These are phyloP conservation scores for Letharia lupina DNA, from an alignment of 495 filamentous ascomycete species.

Conservation along the genomic window DNA sequence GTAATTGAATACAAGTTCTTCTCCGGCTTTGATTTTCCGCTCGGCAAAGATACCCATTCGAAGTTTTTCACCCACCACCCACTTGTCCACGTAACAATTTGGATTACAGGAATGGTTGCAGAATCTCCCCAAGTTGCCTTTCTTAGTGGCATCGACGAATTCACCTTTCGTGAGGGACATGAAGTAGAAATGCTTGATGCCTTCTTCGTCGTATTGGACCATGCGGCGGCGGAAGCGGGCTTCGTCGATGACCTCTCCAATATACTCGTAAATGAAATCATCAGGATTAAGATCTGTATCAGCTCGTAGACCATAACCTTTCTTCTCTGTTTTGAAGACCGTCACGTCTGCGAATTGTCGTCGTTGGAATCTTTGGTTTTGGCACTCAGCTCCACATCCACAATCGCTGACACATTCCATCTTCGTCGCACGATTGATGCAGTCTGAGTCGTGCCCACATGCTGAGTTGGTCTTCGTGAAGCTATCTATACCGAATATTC, in stretches of 20 bases:
- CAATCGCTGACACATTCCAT: slow-evolving; percentile 89
- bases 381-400: slow-evolving; percentile 77
- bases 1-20: slow-evolving; percentile 99
- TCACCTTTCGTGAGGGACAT: slow-evolving; percentile 97
- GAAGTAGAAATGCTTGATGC: slow-evolving; percentile 99
- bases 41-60: slow-evolving; percentile 98
- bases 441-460: slow-evolving; percentile 94
- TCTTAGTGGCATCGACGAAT: slow-evolving; percentile 97
- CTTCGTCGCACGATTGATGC: slow-evolving; percentile 96
- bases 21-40: slow-evolving; percentile 75
- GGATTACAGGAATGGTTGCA: slow-evolving; percentile 99
- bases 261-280: slow-evolving; percentile 96
- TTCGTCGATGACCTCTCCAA: slow-evolving; percentile 97
- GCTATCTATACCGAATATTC: slow-evolving; percentile 44
- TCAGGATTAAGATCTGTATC: slow-evolving; percentile 66
- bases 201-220: slow-evolving; percentile 85
- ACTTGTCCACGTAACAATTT: slow-evolving; percentile 99
- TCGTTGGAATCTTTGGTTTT: slow-evolving; percentile 92
- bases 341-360: slow-evolving; percentile 84
- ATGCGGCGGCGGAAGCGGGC: slow-evolving; percentile 76
- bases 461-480: slow-evolving; percentile 61
- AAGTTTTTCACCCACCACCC: slow-evolving; percentile 96
- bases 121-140: slow-evolving; percentile 90
- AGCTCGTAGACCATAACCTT: slow-evolving; percentile 84
- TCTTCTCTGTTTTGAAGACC: slow-evolving; percentile 96